Evolutionary conservation across 1,139 yeast genomes (phyloP).

Genomic region (Tardiomyces depauwii): DNA sequence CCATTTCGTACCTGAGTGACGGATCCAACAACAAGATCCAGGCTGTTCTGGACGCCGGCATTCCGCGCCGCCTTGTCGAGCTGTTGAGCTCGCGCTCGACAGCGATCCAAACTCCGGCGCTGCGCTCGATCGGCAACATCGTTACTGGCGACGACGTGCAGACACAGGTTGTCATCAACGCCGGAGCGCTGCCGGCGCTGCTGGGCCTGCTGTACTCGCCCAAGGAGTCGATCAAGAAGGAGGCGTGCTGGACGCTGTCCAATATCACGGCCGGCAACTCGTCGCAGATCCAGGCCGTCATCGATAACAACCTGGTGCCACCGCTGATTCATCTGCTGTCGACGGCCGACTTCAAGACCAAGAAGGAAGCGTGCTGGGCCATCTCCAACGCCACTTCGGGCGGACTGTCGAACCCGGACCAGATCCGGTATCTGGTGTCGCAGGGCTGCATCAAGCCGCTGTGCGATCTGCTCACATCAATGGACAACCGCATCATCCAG

Average conservation of each 20-base stretch:
- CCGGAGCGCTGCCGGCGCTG: conserved; percentile 83
- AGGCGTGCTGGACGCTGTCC: conserved; percentile 98
- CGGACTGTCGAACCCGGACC: conserved; percentile 85
- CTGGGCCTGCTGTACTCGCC: conserved; percentile 71
- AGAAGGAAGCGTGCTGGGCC: conserved; percentile 99
- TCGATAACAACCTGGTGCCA: conserved; percentile 88
- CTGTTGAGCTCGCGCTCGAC: conserved; percentile 74
- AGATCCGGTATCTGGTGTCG: conserved; percentile 78
- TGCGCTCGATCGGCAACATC: conserved; percentile 94
- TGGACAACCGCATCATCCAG: conserved; percentile 86
- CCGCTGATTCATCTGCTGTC: conserved; percentile 74
- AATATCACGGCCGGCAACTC: conserved; percentile 96
- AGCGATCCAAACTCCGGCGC: conserved; percentile 90
- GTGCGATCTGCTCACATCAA: conserved; percentile 80
- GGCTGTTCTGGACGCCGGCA: conserved; percentile 93
- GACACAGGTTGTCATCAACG: conserved; percentile 89
- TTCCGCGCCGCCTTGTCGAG: conserved; percentile 90
- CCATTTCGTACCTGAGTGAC: conserved; percentile 87
- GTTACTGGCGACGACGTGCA: conserved; percentile 95
- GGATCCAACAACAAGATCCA: conserved; percentile 90
- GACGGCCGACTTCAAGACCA: conserved; percentile 87
- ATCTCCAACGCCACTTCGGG: conserved; percentile 96
- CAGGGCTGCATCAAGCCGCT: conserved; percentile 98
- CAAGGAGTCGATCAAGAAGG: conserved; percentile 89
- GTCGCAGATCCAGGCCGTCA: conserved; percentile 93